Conservation (phyloP, 768 basidiomycete species). For the Boletus subparvulus region DNA sequence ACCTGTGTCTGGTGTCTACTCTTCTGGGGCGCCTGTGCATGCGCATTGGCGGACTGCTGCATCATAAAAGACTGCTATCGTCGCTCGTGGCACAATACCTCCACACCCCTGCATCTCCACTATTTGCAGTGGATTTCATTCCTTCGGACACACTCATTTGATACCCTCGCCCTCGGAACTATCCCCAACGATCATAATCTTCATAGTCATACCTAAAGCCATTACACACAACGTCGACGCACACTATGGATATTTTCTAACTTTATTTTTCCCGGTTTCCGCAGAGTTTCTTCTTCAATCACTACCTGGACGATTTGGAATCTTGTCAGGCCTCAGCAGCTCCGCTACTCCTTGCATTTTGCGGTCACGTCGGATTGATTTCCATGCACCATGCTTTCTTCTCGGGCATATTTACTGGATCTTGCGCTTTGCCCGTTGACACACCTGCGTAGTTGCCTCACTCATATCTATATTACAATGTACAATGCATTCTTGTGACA, state of each 20-base stretch:
- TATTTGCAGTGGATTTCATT: constrained; percentile 13
- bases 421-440: constrained; percentile 12
- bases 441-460: constrained; percentile 4
- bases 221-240: constrained; percentile 11
- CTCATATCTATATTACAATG: constrained; percentile 27
- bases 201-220: constrained; percentile 18
- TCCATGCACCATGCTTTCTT: constrained; percentile 10
- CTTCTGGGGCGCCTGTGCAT: constrained; percentile 8
- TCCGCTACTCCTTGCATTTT: constrained; percentile 10
- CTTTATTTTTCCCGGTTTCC: constrained; percentile 14
- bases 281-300: constrained; percentile 4
- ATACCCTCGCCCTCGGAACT: constrained; percentile 28
- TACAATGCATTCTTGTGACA: constrained; percentile 25
- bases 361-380: constrained; percentile 17
- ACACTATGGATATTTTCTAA: constrained; percentile 25
- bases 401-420: constrained; percentile 11
- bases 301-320: constrained; percentile 20
- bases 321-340: constrained; percentile 10
- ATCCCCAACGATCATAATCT: constrained; percentile 12
- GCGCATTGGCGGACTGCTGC: constrained; percentile 19
- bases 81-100: background rate
- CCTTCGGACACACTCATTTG: constrained; percentile 25
- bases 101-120: constrained; percentile 10
- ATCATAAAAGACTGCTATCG: constrained; percentile 18
- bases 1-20: constrained; percentile 18